Evolutionary conservation across 495 filamentous ascomycete species (phyloP), one percentile per base, ranked within the genome.

Genomic region (Talaromyces liani): DNA sequence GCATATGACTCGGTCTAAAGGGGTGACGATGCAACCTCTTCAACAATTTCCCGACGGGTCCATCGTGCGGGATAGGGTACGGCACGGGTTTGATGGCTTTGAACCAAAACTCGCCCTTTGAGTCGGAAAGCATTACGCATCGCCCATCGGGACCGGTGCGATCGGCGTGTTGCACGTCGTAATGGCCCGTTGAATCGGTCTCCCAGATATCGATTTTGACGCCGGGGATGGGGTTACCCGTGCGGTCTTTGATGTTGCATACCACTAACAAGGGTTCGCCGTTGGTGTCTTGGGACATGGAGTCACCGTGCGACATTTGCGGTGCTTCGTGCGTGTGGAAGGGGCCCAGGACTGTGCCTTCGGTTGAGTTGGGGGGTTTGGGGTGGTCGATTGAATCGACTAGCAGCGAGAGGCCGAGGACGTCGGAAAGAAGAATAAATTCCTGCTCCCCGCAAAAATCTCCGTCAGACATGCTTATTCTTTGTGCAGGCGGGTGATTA

Each of bases 131-230:
- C 84, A 97, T 86, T 31, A 96, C 79, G 65, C 89, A 90, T 31
- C 93, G 79, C 36, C 92, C 92, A 78, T 93, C 92, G 0, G 91
- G 90, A 16, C 84, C 86, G 22, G 81, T 73, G 12, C 87, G 76
- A 31, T 86, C 86, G 0, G 83, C 77, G 69, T 93, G 88, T 77
- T 97, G 93, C 63, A 96, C 91, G 74, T 97, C 93, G 71, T 97
- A 97, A 67, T 88, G 87, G 10, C 93, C 93, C 27, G 85, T 85
- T 59, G 84, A 87, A 69, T 97, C 92, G 18, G 92, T 93, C 76
- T 96, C 93, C 93, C 93, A 97, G 69, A 97, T 91, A 73, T 97
- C 91, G 66, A 96, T 84, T 71, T 88, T 90, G 2, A 88, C 91
- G 57, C 78, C 85, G 12, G 77, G 63, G 25, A 97, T 78, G 0